phyloP scores from a whole-genome alignment of 2,329 filamentous ascomycete species.

The Xylaria sp. region DNA sequence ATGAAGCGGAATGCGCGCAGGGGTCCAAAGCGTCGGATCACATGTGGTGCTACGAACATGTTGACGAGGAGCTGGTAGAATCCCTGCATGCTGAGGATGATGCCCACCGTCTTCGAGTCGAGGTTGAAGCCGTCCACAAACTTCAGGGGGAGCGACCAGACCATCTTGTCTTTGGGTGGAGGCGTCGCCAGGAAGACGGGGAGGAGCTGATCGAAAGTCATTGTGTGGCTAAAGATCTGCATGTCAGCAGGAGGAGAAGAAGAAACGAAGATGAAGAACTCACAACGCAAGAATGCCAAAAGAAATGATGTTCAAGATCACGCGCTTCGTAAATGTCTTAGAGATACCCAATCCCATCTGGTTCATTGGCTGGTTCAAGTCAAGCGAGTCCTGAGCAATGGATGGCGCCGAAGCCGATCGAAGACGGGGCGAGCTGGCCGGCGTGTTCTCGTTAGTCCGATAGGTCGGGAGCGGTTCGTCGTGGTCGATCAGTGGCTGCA shows the following conservation, averaged over 20 bases:
- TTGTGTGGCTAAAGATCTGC: slow-evolving; percentile 67
- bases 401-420: slow-evolving; percentile 27
- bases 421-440: slow-evolving; percentile 38
- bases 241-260: slow-evolving; percentile 22
- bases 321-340: slow-evolving; percentile 74
- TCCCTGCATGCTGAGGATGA: slow-evolving; percentile 84
- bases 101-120: slow-evolving; percentile 75
- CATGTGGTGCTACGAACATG: slow-evolving; percentile 73
- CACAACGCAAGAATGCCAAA: slow-evolving; percentile 94
- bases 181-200: slow-evolving; percentile 82
- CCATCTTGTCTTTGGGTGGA: slow-evolving; percentile 44
- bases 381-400: slow-evolving; percentile 35
- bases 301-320: slow-evolving; percentile 80
- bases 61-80: slow-evolving; percentile 85
- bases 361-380: slow-evolving; percentile 30
- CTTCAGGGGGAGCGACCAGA: slow-evolving; percentile 68
- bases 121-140: slow-evolving; percentile 85
- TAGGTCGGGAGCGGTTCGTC: slow-evolving; percentile 65
- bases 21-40: slow-evolving; percentile 70
- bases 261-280: slow-evolving; percentile 38
- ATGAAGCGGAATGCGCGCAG: slow-evolving; percentile 77
- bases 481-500: slow-evolving; percentile 55
- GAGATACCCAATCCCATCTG: slow-evolving; percentile 30
- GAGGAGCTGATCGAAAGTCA: slow-evolving; percentile 90
- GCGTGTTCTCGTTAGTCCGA: slow-evolving; percentile 54